Evolutionary conservation across 176 grass and related monocot genomes (phyloP), one percentile per base, ranked within the genome.

Genomic region (Juncus inflexus): DNA sequence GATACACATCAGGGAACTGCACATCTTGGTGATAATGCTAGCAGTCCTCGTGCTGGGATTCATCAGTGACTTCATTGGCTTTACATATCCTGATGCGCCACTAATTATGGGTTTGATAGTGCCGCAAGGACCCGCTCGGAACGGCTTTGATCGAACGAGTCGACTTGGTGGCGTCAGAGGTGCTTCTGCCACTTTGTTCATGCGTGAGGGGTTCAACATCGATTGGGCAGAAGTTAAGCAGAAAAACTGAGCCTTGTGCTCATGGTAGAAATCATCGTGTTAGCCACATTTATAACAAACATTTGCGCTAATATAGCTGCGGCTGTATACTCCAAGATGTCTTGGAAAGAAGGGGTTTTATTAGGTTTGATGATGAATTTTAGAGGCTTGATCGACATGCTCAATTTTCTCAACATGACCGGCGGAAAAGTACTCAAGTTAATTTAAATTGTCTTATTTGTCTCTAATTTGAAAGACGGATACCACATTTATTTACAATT

Each of bases 281-380:
- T 76, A 1, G 3, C 63, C 1, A 36, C 51, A 6, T 62, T 40
- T 40, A 49, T 66, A 12, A 28, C 35, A 8, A 83, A 77, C 59
- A 1, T 69, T 15, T 15, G 51, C 35, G 35, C 49, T n/a, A 12
- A 49, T 12, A 39, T 58, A 10, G 3, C 64, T 9, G 35, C 73
- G 1, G 80, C 66, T 57, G 3, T 16, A 0, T 83, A 63, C 69
- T 66, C 10, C n/a, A 35, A 63, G 0, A 42, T 61, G 6, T 15
- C 73, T 15, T 3, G 59, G 3, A 61, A 65, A 12, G 65, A 72
- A 0, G 66, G 42, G 5, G 10, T 42, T 12, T n/a, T 83, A 11
- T 47, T 83, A 35, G 74, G 80, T 6, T 66, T 83, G 35, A 66
- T 72, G 15, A 63, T 77, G 66, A 72, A 71, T 60, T 83, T 72